These are phyloP conservation scores for Hypomontagnella monticulosa DNA, from an alignment of 495 filamentous ascomycete species.

Conservation along the genomic window DNA sequence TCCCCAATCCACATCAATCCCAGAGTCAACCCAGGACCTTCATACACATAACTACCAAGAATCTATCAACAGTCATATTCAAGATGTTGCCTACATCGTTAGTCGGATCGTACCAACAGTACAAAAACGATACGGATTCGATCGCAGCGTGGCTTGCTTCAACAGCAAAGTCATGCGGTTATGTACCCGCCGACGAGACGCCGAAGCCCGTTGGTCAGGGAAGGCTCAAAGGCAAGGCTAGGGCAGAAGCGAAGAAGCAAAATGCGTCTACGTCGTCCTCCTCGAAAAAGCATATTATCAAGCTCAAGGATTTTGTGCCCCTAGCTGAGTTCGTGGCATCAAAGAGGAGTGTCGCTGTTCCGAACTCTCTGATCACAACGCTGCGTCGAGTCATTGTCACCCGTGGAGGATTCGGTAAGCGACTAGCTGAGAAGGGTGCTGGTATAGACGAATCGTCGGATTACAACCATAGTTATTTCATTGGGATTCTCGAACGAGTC, in stretches of 20 bases:
- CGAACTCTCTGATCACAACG: slow-evolving; percentile 32
- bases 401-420: slow-evolving; percentile 30
- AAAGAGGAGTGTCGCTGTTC: slow-evolving; percentile 39
- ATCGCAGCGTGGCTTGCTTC: slow-evolving; percentile 62
- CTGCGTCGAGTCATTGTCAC: slow-evolving; percentile 44
- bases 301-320: slow-evolving; percentile 50
- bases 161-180: slow-evolving; percentile 54
- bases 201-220: neutral
- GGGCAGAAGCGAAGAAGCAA: slow-evolving; percentile 40
- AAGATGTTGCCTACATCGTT: slow-evolving; percentile 50
- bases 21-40: too few species aligned
- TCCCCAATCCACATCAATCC: too few species aligned
- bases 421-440: slow-evolving; percentile 31
- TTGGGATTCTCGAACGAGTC: slow-evolving; percentile 46
- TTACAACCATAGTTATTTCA: slow-evolving; percentile 48
- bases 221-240: slow-evolving; percentile 50
- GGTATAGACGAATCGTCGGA: slow-evolving; percentile 31
- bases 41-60: too few species aligned
- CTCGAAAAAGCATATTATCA: slow-evolving; percentile 49
- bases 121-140: slow-evolving; percentile 60
- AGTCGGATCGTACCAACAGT: slow-evolving; percentile 55
- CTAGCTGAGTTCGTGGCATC: slow-evolving; percentile 51
- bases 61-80: neutral
- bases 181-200: slow-evolving; percentile 25
- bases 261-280: neutral